A percentile compares a stretch with the other conserved stretches of the same genome.
Conservation (phyloP, 257 asterid species). For the Salvia splendens region DNA sequence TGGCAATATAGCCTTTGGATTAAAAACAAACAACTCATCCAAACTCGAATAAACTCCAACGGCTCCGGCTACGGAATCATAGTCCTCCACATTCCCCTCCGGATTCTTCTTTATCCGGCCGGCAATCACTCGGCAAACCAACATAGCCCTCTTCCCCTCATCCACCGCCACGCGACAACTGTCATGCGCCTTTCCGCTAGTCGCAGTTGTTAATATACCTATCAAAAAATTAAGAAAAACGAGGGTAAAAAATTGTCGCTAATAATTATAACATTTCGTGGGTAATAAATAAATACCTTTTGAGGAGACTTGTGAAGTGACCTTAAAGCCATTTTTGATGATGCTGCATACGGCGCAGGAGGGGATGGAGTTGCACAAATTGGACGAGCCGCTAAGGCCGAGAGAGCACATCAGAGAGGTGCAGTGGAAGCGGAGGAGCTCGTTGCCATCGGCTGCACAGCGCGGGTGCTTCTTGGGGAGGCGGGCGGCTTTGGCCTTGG, state of each 20-base stretch:
- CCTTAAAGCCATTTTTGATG: conserved; percentile 67
- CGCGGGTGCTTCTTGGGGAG: conserved; percentile 81
- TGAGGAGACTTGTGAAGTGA: conserved; percentile 37
- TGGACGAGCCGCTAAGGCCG: conserved; percentile 83
- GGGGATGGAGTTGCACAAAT: conserved; percentile 71
- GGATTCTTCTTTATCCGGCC: conserved; percentile 74
- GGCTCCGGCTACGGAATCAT: conserved; percentile 69
- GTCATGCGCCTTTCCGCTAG: conserved; percentile 86
- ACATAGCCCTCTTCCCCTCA: conserved; percentile 73
- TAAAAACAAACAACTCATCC: conserved; percentile 79
- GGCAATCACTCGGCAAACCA: conserved; percentile 87
- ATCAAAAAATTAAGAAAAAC: neutral
- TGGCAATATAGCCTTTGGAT: conserved; percentile 87
- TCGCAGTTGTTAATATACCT: conserved; percentile 75
- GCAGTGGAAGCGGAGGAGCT: conserved; percentile 84
- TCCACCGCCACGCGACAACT: conserved; percentile 18
- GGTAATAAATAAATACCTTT: conserved; percentile 33
- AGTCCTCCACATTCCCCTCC: conserved; percentile 66
- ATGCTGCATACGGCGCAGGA: conserved; percentile 61
- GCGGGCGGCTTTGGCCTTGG: conserved; percentile 64
- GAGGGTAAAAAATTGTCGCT: too few relatives aligned
- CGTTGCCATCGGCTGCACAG: conserved; percentile 91
- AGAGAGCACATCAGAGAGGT: conserved; percentile 72
- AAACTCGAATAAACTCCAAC: conserved; percentile 69
- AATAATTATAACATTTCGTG: too few relatives aligned